phyloP scores from a whole-genome alignment of 768 basidiomycete species.

The Amyloporia xantha region DNA sequence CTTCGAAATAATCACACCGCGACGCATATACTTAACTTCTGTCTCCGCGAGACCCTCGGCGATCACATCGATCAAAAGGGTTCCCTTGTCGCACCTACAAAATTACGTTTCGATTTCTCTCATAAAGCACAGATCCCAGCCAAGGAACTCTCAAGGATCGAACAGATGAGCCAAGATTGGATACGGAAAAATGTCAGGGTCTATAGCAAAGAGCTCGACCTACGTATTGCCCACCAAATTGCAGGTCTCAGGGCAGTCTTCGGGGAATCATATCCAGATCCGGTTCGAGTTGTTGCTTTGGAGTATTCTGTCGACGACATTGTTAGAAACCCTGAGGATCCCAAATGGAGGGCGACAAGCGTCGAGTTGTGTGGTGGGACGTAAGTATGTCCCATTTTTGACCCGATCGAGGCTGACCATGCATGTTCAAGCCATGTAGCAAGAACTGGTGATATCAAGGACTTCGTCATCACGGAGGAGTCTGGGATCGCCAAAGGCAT shows the following conservation, averaged over 20 bases:
- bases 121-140: constrained; percentile 85
- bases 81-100: constrained; percentile 91
- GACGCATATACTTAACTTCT: constrained; percentile 96
- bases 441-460: constrained; percentile 94
- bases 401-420: no score
- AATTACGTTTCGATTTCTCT: constrained; percentile 97
- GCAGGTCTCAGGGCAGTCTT: constrained; percentile 96
- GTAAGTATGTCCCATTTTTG: no score
- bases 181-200: constrained; percentile 86
- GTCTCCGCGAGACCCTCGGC: constrained; percentile 87
- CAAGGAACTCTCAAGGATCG: constrained; percentile 76
- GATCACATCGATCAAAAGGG: constrained; percentile 99
- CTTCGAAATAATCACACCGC: constrained; percentile 97
- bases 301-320: constrained; percentile 88
- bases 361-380: constrained; percentile 99
- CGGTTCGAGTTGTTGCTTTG: constrained; percentile 89
- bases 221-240: constrained; percentile 76
- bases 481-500: constrained; percentile 98
- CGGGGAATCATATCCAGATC: constrained; percentile 96
- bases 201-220: constrained; percentile 77
- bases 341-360: constrained; percentile 86
- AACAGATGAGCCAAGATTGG: constrained; percentile 81
- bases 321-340: constrained; percentile 74
- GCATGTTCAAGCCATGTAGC: constrained; percentile 91
- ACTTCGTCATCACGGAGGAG: constrained; percentile 92